Evolutionary conservation across 805 yeast species (phyloP).

Genomic region (Lipomyces spencermartinsiae): DNA sequence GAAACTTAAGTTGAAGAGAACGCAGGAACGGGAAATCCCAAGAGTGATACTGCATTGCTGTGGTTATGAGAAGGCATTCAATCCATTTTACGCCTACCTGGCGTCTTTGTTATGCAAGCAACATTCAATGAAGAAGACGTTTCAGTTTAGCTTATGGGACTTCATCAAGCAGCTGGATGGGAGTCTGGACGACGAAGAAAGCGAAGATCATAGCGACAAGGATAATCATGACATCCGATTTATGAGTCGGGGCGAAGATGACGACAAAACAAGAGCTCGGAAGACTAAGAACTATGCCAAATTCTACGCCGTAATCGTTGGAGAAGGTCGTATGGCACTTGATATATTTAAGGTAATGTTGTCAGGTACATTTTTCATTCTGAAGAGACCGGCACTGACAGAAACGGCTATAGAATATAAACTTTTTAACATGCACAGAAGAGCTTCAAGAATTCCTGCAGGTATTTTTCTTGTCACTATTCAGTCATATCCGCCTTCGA

Average conservation of each 20-base stretch:
- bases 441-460: conserved; percentile 30
- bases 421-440: conserved; percentile 23
- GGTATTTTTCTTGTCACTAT: conserved; percentile 23
- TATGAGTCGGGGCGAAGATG: conserved; percentile 41
- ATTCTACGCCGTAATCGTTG: conserved; percentile 76
- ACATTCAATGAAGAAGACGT: conserved; percentile 70
- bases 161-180: conserved; percentile 71
- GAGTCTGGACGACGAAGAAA: conserved; percentile 52
- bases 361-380: background rate
- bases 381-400: background rate
- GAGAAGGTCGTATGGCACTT: conserved; percentile 74
- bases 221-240: conserved; percentile 41
- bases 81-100: conserved; percentile 86
- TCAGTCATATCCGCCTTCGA: conserved; percentile 26
- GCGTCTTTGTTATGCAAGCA: conserved; percentile 78
- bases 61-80: conserved; percentile 78
- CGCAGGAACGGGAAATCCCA: conserved; percentile 88
- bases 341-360: conserved; percentile 56
- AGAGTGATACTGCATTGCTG: conserved; percentile 85
- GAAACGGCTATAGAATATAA: conserved; percentile 31
- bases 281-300: conserved; percentile 76
- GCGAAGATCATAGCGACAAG: conserved; percentile 44
- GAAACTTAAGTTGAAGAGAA: conserved; percentile 74
- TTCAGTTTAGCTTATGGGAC: conserved; percentile 93
- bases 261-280: conserved; percentile 62